These are phyloP conservation scores for Moesziomyces parantarcticus DNA, from an alignment of 1,284 basidiomycete species.

Conservation along the genomic window DNA sequence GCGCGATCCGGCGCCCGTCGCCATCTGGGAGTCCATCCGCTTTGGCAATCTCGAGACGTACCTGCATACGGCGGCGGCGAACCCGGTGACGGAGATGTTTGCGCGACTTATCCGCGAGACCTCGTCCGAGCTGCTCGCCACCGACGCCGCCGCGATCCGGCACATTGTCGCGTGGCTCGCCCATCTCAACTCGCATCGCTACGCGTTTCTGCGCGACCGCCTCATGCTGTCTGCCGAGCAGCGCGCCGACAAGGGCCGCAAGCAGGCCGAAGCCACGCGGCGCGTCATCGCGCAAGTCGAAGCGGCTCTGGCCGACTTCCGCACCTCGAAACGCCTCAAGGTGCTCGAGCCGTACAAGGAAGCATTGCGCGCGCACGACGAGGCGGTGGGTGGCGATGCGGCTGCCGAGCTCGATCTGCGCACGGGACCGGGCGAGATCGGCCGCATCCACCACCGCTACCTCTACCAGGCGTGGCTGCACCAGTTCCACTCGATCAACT, in stretches of 20 bases:
- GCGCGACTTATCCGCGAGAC: slow-evolving; percentile 46
- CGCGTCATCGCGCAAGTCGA: slow-evolving; percentile 70
- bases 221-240: slow-evolving; percentile 21
- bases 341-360: slow-evolving; percentile 75
- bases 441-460: slow-evolving; percentile 67
- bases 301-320: slow-evolving; percentile 71
- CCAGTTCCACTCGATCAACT: slow-evolving; percentile 71
- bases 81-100: slow-evolving; percentile 51
- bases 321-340: slow-evolving; percentile 72
- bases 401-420: slow-evolving; percentile 36
- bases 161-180: slow-evolving; percentile 45
- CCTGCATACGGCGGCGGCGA: slow-evolving; percentile 45
- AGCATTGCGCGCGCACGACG: slow-evolving; percentile 20
- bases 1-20: slow-evolving; percentile 50
- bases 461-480: slow-evolving; percentile 78
- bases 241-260: slow-evolving; percentile 17
- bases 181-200: slow-evolving; percentile 50
- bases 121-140: slow-evolving; percentile 36
- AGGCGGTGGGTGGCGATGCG: slow-evolving; percentile 6
- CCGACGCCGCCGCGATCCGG: slow-evolving; percentile 38
- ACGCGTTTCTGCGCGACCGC: slow-evolving; percentile 27
- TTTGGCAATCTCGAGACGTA: slow-evolving; percentile 53
- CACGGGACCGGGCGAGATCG: slow-evolving; percentile 33
- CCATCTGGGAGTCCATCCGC: slow-evolving; percentile 60
- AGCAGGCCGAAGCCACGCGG: slow-evolving; percentile 30